A percentile compares a stretch with the other conserved stretches of the same genome.
Conservation (phyloP, 345 rosid species). For the Syzygium oleosum region DNA sequence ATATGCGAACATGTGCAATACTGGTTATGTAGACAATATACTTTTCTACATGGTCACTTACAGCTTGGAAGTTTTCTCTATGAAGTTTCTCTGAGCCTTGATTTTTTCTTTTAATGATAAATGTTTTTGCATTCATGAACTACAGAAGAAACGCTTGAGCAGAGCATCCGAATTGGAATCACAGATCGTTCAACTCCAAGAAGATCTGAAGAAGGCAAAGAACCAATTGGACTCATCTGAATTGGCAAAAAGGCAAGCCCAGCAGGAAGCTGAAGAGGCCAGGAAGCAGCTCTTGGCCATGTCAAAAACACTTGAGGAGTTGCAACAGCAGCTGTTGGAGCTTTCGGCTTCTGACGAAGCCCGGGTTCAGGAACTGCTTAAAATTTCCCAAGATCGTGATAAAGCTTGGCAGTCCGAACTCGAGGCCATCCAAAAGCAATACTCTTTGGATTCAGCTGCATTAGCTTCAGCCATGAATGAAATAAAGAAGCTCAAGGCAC, state of each 20-base stretch:
- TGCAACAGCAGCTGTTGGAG: slow-evolving; percentile 60
- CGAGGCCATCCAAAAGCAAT: slow-evolving; percentile 87
- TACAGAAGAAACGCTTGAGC: slow-evolving; percentile 47
- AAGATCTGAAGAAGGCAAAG: slow-evolving; percentile 71
- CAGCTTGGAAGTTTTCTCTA: not conserved
- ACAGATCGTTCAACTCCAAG: slow-evolving; percentile 70
- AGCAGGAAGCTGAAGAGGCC: slow-evolving; percentile 71
- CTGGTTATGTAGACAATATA: not conserved
- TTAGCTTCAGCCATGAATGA: slow-evolving; percentile 78
- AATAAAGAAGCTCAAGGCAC: slow-evolving; percentile 79
- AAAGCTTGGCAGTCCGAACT: slow-evolving; percentile 95
- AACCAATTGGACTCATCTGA: slow-evolving; percentile 69
- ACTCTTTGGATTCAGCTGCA: slow-evolving; percentile 73
- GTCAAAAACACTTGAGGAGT: slow-evolving; percentile 56
- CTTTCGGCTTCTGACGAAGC: slow-evolving; percentile 73
- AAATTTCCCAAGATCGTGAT: slow-evolving; percentile 85
- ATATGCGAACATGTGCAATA: not conserved
- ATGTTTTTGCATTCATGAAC: slow-evolving; percentile 3
- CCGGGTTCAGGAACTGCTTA: slow-evolving; percentile 69
- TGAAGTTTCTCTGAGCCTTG: not conserved
- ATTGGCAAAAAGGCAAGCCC: slow-evolving; percentile 56
- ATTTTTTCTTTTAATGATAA: not conserved
- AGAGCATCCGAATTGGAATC: slow-evolving; percentile 41
- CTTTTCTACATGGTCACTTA: not conserved
- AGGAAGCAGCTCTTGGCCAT: slow-evolving; percentile 40